A percentile compares a stretch with the other conserved stretches of the same genome.
These are phyloP conservation scores for Butyriboletus loyo DNA, from an alignment of 768 basidiomycete genomes.

Conservation along the genomic window DNA sequence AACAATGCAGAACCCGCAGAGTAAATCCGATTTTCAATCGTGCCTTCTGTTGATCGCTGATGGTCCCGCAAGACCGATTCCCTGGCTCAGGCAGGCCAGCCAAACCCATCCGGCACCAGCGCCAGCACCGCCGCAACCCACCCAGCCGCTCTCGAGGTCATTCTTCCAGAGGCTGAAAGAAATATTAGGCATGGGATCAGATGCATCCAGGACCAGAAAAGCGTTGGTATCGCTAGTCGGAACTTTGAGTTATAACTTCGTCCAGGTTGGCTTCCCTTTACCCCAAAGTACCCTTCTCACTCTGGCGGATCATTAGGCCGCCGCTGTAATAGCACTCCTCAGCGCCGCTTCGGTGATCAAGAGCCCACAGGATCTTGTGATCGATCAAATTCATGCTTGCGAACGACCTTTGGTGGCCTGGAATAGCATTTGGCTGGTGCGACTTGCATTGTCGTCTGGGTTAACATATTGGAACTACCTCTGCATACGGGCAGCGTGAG, in stretches of 20 bases:
- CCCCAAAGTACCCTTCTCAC: slow-evolving; percentile 1
- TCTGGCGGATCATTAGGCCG: slow-evolving; percentile 38
- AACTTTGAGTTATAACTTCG: slow-evolving; percentile 46
- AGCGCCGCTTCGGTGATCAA: slow-evolving; percentile 43
- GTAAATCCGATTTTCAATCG: slow-evolving; percentile 14
- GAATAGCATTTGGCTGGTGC: slow-evolving; percentile 62
- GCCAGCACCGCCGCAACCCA: neutral
- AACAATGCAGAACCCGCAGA: slow-evolving; percentile 14
- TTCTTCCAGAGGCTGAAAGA: slow-evolving; percentile 28
- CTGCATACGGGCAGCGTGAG: slow-evolving; percentile 34
- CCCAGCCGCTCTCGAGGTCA: slow-evolving; percentile 14
- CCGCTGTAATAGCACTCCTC: slow-evolving; percentile 49
- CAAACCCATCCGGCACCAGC: slow-evolving; percentile 8
- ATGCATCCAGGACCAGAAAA: slow-evolving; percentile 50
- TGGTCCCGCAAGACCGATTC: slow-evolving; percentile 14
- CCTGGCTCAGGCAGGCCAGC: slow-evolving; percentile 26
- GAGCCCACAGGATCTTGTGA: slow-evolving; percentile 40
- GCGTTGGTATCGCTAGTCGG: slow-evolving; percentile 52
- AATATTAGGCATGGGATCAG: slow-evolving; percentile 53
- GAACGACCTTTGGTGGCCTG: slow-evolving; percentile 63
- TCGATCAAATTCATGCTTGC: slow-evolving; percentile 62
- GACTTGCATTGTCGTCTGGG: slow-evolving; percentile 46
- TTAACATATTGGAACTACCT: slow-evolving; percentile 58
- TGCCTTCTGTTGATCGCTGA: slow-evolving; percentile 18
- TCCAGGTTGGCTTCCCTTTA: slow-evolving; percentile 44